phyloP scores from a whole-genome alignment of 2,329 filamentous ascomycete species.

The Fusarium tricinctum region DNA sequence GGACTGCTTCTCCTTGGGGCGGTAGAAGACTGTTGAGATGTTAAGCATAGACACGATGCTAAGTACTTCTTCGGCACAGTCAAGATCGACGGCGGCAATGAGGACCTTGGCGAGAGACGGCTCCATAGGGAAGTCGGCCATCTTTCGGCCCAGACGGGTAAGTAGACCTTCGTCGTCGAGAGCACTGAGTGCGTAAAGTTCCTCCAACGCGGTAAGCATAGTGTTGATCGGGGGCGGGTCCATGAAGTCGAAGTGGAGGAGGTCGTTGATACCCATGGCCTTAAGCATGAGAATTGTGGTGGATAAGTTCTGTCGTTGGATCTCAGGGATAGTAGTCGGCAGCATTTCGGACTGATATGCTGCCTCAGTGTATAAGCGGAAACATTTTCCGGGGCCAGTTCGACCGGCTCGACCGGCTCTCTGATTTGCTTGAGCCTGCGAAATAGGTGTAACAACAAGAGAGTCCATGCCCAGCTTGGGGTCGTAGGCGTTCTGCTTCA shows the following conservation, averaged over 20 bases:
- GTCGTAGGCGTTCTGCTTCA: constrained; percentile 98
- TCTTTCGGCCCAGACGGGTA: constrained; percentile 91
- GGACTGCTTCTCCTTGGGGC: constrained; percentile 96
- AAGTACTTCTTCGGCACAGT: constrained; percentile 93
- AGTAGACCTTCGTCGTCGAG: constrained; percentile 95
- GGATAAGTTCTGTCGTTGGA: constrained; percentile 92
- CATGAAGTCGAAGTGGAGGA: constrained; percentile 99
- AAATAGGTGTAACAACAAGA: constrained; percentile 94
- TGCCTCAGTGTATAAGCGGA: constrained; percentile 93
- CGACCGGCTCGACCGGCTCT: constrained; percentile 91
- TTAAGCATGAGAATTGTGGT: constrained; percentile 98
- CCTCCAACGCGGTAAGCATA: constrained; percentile 95
- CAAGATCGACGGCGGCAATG: constrained; percentile 87
- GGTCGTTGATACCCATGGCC: constrained; percentile 98
- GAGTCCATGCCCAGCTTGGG: constrained; percentile 98
- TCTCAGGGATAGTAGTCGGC: constrained; percentile 95
- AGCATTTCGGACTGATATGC: constrained; percentile 98
- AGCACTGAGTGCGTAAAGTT: constrained; percentile 91
- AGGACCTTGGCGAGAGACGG: constrained; percentile 91
- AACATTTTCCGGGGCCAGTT: constrained; percentile 96
- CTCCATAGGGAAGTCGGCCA: constrained; percentile 99
- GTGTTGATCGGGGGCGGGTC: constrained; percentile 97
- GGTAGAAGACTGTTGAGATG: constrained; percentile 88
- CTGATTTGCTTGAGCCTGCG: constrained; percentile 96
- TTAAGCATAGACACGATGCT: constrained; percentile 96